Evolutionary conservation across 2,329 filamentous ascomycete species (phyloP).

Genomic region (Calonectria leucothoes): DNA sequence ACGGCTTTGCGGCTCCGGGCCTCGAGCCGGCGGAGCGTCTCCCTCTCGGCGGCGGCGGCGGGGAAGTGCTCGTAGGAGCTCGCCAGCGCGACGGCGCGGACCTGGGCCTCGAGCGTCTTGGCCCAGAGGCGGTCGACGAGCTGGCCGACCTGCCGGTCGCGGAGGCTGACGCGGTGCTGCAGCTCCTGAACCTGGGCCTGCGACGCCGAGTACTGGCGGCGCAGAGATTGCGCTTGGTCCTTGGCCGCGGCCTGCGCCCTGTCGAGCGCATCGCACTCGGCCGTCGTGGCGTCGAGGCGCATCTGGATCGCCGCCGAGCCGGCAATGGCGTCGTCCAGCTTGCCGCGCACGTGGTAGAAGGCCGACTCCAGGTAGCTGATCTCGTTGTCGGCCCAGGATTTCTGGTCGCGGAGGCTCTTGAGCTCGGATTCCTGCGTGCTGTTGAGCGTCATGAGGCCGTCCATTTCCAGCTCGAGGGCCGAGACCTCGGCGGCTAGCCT

Average conservation of each 20-base stretch:
- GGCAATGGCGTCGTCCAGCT: neutral
- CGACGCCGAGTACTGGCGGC: neutral
- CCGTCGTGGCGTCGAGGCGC: neutral
- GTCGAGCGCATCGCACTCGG: neutral
- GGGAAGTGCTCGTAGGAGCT: conserved; percentile 19
- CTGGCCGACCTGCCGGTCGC: neutral
- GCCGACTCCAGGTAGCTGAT: neutral
- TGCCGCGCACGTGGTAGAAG: neutral
- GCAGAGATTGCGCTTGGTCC: neutral
- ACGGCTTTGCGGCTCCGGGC: neutral
- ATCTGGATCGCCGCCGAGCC: neutral
- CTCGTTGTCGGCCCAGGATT: neutral
- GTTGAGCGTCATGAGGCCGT: neutral
- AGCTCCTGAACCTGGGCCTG: neutral
- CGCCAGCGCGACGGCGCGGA: conserved; percentile 12
- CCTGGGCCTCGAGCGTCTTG: neutral
- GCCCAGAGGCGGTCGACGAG: conserved; percentile 11
- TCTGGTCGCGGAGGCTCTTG: neutral
- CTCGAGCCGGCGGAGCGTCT: neutral
- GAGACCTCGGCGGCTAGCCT: neutral
- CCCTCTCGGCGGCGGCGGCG: neutral
- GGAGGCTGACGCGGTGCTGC: neutral
- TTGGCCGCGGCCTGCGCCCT: neutral
- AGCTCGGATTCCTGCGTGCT: conserved; percentile 9
- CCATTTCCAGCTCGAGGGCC: neutral